These are phyloP conservation scores for Xerocomus spinulosus DNA, from an alignment of 768 basidiomycete genomes.

Conservation along the genomic window DNA sequence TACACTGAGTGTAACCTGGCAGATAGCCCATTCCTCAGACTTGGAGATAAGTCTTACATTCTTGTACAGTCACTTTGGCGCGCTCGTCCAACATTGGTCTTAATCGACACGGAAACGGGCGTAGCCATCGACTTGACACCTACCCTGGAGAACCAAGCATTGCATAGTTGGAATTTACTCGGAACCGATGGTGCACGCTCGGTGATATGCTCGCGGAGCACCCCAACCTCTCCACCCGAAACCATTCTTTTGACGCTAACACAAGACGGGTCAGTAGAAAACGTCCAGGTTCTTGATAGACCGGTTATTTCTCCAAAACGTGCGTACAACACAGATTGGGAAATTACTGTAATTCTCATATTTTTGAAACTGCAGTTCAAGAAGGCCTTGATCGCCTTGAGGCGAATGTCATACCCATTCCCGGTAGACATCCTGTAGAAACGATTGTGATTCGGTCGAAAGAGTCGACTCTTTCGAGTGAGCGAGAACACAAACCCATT, in stretches of 20 bases:
- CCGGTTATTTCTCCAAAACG: conserved; percentile 38
- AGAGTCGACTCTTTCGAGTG: too few species aligned
- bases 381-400: conserved; percentile 38
- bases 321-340: conserved; percentile 18
- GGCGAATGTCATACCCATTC: conserved; percentile 46
- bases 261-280: conserved; percentile 9
- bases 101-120: conserved; percentile 41
- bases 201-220: conserved; percentile 49
- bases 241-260: conserved; percentile 43
- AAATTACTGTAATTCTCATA: neutral
- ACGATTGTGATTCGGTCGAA: conserved; percentile 46
- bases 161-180: conserved; percentile 54
- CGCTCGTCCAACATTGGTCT: conserved; percentile 47
- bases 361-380: conserved; percentile 32
- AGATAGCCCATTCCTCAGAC: conserved; percentile 36
- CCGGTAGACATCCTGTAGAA: conserved; percentile 47
- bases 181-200: conserved; percentile 41
- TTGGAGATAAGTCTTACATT: conserved; percentile 9
- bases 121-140: conserved; percentile 32
- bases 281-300: conserved; percentile 42
- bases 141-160: conserved; percentile 4
- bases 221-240: conserved; percentile 43
- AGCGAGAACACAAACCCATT: conserved; percentile 29
- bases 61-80: conserved; percentile 51
- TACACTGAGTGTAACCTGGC: conserved; percentile 50